These are phyloP conservation scores for Astragalus membranaceus DNA, from an alignment of 306 rosid species.

Conservation along the genomic window DNA sequence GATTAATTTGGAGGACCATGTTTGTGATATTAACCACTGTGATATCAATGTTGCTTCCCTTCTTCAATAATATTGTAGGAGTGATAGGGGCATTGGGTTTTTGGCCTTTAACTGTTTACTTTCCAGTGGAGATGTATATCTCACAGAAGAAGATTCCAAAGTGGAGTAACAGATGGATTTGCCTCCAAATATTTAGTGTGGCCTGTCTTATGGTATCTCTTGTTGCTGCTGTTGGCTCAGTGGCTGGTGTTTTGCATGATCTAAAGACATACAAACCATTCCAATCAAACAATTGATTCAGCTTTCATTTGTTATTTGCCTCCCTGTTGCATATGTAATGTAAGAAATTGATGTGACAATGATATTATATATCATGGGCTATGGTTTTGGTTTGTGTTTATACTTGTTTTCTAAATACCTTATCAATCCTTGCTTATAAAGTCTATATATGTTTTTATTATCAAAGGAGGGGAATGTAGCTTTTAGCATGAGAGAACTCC, in stretches of 20 bases:
- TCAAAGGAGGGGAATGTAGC: no score
- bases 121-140: conserved; percentile 76
- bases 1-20: conserved; percentile 51
- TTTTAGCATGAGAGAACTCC: no score
- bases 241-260: conserved; percentile 60
- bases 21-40: conserved; percentile 59
- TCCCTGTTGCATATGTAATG: not conserved
- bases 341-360: not conserved
- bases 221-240: conserved; percentile 65
- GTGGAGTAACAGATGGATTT: conserved; percentile 70
- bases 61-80: conserved; percentile 73
- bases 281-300: conserved; percentile 29
- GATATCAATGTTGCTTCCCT: conserved; percentile 70
- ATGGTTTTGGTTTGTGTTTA: conserved; percentile 5
- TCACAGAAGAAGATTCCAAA: conserved; percentile 57
- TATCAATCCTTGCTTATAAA: no score
- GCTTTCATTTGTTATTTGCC: not conserved
- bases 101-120: conserved; percentile 76
- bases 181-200: conserved; percentile 46
- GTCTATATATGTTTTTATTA: no score
- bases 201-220: conserved; percentile 41
- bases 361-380: not conserved
- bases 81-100: conserved; percentile 78
- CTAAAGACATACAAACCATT: conserved; percentile 55
- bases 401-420: no score